A percentile compares a stretch with the other conserved stretches of the same genome.
Evolutionary conservation across 208 protist genomes (phyloP).

Genomic region (Balamuthia mandrillaris): DNA sequence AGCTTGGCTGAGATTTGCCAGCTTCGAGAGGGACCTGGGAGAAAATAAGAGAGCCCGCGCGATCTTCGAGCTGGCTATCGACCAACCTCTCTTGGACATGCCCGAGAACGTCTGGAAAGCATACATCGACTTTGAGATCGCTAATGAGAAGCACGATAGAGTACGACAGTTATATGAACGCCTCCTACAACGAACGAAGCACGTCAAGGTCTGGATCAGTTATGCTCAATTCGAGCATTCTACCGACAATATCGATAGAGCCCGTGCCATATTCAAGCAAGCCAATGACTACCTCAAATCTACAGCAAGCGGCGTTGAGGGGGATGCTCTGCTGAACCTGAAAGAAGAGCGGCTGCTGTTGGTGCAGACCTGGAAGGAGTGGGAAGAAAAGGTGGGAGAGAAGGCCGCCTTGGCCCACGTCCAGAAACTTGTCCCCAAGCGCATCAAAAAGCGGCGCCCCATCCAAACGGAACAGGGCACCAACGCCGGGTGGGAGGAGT

Average conservation of each 20-base stretch:
- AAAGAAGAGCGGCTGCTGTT: conserved; percentile 69
- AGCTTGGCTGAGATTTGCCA: conserved; percentile 75
- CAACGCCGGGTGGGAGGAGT: conserved; percentile 71
- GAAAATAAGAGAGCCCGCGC: conserved; percentile 67
- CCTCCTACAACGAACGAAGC: conserved; percentile 74
- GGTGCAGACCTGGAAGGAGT: conserved; percentile 59
- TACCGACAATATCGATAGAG: neutral
- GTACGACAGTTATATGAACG: conserved; percentile 70
- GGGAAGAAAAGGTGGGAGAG: conserved; percentile 48
- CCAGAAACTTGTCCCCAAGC: conserved; percentile 52
- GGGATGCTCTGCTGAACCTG: too few species aligned
- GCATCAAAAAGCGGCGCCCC: conserved; percentile 68
- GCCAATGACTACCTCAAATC: conserved; percentile 49
- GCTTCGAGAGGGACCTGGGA: conserved; percentile 71
- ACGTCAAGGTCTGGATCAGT: conserved; percentile 79
- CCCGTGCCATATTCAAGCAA: conserved; percentile 32
- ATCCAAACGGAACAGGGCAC: conserved; percentile 62
- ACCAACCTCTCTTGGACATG: conserved; percentile 79
- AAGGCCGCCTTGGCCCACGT: conserved; percentile 27
- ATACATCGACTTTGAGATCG: conserved; percentile 81
- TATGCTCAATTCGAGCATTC: conserved; percentile 69
- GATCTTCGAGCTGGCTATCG: conserved; percentile 79
- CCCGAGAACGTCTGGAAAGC: conserved; percentile 84
- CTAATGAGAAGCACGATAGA: conserved; percentile 48
- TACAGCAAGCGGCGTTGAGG: too few species aligned